Evolutionary conservation across 2,329 filamentous ascomycete genomes (phyloP), one percentile per base, ranked within the genome.

Genomic region (Epicoccum nigrum): DNA sequence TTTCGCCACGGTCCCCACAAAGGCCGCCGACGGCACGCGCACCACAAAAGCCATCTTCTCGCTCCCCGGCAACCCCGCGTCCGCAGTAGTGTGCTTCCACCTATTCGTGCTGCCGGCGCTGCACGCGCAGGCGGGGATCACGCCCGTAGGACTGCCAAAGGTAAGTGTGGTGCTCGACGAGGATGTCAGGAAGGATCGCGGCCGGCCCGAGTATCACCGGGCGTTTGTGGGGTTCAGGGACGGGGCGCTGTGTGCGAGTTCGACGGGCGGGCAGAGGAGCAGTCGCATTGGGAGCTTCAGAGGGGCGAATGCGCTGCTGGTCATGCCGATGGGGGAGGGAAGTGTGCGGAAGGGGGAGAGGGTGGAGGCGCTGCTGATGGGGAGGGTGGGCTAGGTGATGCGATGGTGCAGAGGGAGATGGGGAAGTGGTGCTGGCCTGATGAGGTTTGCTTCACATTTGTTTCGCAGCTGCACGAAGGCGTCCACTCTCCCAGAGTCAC

Each of bases 51-150:
- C 87, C 51, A 84, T 99, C 59, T 99, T 99, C 75, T 90, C 90
- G 0, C 81, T 99, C 0, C 94, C 94, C 0, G 94, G 94, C 0
- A 99, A 99, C 70, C 94, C 94, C 0, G 94, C 93, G 2, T 94
- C 89, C 2, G 93, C 94, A 0, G 81, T 97, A 2, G 94, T 97
- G 8, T 96, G 93, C 0, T 91, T 96, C 65, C 90, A 97, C 67
- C 83, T 99, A 1, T 97, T 99, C 72, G 92, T 97, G 7, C 79
- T 99, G 9, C 94, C 94, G 0, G 86, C 89, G 0, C 76, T 99
- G 52, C 91, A 96, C 66, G 86, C 88, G 60, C 80, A 89, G 62
- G 82, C 85, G 9, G 94, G 92, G 0, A 77, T 92, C 17, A 75
- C 74, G 32, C 85, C 85, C 0, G 78, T 79, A 0, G 91, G 92